Evolutionary conservation across 768 basidiomycete genomes (phyloP).

Genomic region (Kwoniella sp.): DNA sequence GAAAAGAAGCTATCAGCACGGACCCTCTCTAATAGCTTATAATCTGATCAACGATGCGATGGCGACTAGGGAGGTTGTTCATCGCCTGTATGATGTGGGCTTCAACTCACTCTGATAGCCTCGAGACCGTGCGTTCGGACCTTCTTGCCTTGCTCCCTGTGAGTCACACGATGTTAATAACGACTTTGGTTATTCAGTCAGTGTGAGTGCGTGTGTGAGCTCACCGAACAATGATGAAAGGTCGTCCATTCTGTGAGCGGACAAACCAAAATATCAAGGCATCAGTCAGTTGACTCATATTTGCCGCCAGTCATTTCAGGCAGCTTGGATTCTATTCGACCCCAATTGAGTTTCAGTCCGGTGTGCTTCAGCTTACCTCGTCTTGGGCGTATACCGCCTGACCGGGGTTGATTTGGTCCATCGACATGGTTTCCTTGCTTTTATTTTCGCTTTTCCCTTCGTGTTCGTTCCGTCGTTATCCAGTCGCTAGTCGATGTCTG

Average conservation of each 20-base stretch:
- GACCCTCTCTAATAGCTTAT: too few species aligned
- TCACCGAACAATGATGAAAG: constrained; percentile 85
- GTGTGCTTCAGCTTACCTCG: constrained; percentile 48
- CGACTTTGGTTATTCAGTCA: too few species aligned
- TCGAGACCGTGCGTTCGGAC: constrained; percentile 88
- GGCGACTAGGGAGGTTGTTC: neutral
- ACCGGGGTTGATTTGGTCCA: constrained; percentile 55
- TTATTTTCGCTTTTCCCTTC: too few species aligned
- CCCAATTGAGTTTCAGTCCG: too few species aligned
- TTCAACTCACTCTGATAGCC: constrained; percentile 86
- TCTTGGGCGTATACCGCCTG: constrained; percentile 58
- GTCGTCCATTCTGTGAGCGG: constrained; percentile 74
- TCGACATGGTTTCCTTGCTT: constrained; percentile 35
- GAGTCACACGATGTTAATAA: constrained; percentile 8
- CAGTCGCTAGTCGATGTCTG: too few species aligned
- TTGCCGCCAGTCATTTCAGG: neutral
- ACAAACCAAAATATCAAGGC: too few species aligned
- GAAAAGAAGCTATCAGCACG: constrained; percentile 29
- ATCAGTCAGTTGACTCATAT: constrained; percentile 2
- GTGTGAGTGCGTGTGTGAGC: too few species aligned
- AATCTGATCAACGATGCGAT: too few species aligned
- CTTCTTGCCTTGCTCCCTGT: constrained; percentile 85
- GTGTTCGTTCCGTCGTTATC: too few species aligned
- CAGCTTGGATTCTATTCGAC: neutral
- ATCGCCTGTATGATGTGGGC: neutral